These are phyloP conservation scores for Cenchrus fungigraminus DNA, from an alignment of 176 grass and related monocot genomes.

Conservation along the genomic window DNA sequence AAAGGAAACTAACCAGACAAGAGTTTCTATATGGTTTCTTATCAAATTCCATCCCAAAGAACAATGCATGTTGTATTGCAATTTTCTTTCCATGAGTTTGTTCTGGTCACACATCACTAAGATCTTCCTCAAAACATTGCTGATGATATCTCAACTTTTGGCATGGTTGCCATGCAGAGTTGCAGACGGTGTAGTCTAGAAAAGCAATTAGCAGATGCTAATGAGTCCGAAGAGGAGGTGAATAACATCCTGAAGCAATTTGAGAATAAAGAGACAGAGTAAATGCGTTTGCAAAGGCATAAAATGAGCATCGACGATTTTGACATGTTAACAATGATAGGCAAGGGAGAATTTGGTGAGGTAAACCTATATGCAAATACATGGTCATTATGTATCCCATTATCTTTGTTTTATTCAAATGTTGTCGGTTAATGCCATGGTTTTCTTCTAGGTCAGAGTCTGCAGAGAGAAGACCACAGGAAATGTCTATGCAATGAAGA, in stretches of 20 bases:
- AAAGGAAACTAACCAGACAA: too few relatives aligned
- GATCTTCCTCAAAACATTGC: too few relatives aligned
- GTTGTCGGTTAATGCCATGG: slow-evolving; percentile 7
- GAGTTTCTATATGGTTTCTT: too few relatives aligned
- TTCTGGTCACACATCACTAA: too few relatives aligned
- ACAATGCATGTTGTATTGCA: too few relatives aligned
- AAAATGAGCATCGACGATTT: slow-evolving; percentile 99
- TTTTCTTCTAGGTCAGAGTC: slow-evolving; percentile 75
- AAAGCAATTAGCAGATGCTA: slow-evolving; percentile 81
- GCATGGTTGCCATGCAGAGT: not conserved
- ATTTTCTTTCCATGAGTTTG: too few relatives aligned
- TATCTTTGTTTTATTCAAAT: not conserved
- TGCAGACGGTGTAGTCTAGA: slow-evolving; percentile 86
- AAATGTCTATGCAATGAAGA: slow-evolving; percentile 98
- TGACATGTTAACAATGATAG: slow-evolving; percentile 92
- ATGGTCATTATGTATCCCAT: not conserved
- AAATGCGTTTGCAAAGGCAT: slow-evolving; percentile 96
- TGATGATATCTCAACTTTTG: too few relatives aligned
- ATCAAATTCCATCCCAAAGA: too few relatives aligned
- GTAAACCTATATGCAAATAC: slow-evolving; percentile 53
- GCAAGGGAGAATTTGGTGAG: slow-evolving; percentile 99
- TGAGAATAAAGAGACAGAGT: slow-evolving; percentile 96
- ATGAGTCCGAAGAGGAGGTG: slow-evolving; percentile 90
- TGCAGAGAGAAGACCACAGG: slow-evolving; percentile 87
- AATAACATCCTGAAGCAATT: slow-evolving; percentile 86